phyloP scores from a whole-genome alignment of 192 early-diverging fungal genomes.

The Dissophora globulifera region DNA sequence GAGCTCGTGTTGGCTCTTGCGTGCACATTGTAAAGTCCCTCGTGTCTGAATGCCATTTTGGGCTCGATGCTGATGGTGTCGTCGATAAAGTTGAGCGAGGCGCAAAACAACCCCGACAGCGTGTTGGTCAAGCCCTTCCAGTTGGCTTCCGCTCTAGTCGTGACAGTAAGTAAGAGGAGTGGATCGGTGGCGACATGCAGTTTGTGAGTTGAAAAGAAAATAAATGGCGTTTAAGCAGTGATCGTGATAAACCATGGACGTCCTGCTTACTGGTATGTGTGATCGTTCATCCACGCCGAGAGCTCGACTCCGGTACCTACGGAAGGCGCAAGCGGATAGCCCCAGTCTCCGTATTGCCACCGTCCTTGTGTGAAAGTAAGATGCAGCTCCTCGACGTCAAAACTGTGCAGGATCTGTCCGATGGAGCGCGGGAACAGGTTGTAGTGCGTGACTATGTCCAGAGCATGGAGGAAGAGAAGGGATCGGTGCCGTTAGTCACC shows the following conservation, averaged over 20 bases:
- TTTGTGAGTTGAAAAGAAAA: too few species aligned
- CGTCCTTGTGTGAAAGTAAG: slow-evolving; percentile 91
- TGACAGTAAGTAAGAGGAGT: too few species aligned
- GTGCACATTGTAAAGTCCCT: slow-evolving; percentile 54
- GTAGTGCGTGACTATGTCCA: slow-evolving; percentile 71
- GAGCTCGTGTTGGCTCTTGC: slow-evolving; percentile 6
- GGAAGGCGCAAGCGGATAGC: slow-evolving; percentile 65
- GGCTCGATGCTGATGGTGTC: slow-evolving; percentile 75
- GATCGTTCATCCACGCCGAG: slow-evolving; percentile 69
- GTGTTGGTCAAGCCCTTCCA: slow-evolving; percentile 94
- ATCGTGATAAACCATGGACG: too few species aligned
- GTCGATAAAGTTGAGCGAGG: slow-evolving; percentile 95
- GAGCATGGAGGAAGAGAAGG: too few species aligned
- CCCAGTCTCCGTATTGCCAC: slow-evolving; percentile 87
- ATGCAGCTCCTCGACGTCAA: slow-evolving; percentile 82
- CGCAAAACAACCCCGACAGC: slow-evolving; percentile 94
- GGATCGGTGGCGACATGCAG: too few species aligned
- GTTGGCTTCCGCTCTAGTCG: slow-evolving; percentile 66
- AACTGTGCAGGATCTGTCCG: slow-evolving; percentile 82
- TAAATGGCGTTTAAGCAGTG: too few species aligned
- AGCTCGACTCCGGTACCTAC: slow-evolving; percentile 83
- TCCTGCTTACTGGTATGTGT: slow-evolving; percentile 54
- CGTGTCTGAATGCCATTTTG: slow-evolving; percentile 62
- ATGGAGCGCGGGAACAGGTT: slow-evolving; percentile 84
- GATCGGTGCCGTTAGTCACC: too few species aligned